Base-by-base conservation (phyloP, 1,284 basidiomycete species). In the Apiotrichum veenhuisii region DNA sequence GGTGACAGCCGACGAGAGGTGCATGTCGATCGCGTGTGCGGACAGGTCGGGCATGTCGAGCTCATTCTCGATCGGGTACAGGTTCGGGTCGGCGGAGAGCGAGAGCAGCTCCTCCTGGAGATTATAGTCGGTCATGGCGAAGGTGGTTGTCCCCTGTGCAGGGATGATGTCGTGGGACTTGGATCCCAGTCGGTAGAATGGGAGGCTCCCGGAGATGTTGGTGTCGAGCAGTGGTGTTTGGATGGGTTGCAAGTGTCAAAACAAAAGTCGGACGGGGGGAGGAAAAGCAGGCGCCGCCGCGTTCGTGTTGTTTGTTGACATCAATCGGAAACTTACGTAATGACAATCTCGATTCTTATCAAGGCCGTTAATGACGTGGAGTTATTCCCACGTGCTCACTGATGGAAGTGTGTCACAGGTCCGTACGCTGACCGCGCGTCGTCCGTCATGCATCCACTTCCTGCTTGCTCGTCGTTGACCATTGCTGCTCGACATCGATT, bases 61-160 rank as follows among this genome's bases (percentile, higher is more conserved):
- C 70, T 89, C 87, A 61, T 85, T 75, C 25, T 80, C 76, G 61
- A 90, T 85, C 18, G 80, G 76, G 66, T 88, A 87, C 46, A 78
- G 78, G 3, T 80, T 79, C 0, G 81, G 69, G 62, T 88, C 84
- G 30, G 71, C 68, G 2, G 65, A 50, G 20, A 89, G 78, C 34
- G 81, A 78, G 60, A 86, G 83, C 5, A 88, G 77, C 74, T 89
- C 85, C 64, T 89, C 87, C 73, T 86, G 86, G 12, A 91, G 82
- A 66, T 87, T 87, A 75, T 90, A 90, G 40, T 70, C 66, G 37
- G 69, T 70, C 62, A 63, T 63, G 55, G 48, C 45, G 51, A 47
- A 40, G 27, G 27, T 38, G 9, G 20, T 30, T 5, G 20, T 2
- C 22, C 30, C 48, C 48, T 8, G 33, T 23, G 34, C 15, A 36